Evolutionary conservation across 2,329 filamentous ascomycete genomes (phyloP).

Genomic region (Sporothrix globosa): DNA sequence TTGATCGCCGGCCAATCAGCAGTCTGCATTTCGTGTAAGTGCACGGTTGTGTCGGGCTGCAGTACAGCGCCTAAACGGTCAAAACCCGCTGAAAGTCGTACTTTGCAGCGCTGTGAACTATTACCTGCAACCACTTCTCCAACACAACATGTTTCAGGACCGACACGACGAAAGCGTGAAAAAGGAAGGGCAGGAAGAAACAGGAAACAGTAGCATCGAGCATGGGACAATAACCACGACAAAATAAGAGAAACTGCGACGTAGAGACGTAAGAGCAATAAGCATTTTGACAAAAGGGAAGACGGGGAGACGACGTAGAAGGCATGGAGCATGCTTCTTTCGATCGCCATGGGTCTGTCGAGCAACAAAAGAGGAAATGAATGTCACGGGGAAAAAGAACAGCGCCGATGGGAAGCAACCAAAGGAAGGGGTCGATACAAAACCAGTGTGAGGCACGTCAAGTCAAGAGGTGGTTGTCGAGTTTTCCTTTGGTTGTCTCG

Average conservation of each 20-base stretch:
- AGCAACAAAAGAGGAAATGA: background rate
- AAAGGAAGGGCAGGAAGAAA: background rate
- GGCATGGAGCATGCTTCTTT: background rate
- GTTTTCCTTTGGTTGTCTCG: background rate
- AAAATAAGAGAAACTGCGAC: no score
- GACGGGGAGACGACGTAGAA: background rate
- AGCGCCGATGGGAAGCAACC: background rate
- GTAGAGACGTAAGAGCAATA: background rate
- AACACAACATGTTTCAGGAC: conserved; percentile 24
- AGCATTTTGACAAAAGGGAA: background rate
- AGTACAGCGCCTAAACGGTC: background rate
- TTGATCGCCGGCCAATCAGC: conserved; percentile 30
- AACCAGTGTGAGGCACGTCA: conserved; percentile 24
- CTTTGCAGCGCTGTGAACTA: no score
- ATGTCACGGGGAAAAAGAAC: background rate
- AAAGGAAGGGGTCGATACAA: conserved; percentile 25
- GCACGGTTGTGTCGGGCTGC: background rate
- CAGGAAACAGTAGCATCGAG: conserved; percentile 7
- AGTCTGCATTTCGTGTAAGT: conserved; percentile 14
- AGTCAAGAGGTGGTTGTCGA: background rate
- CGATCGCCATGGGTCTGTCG: conserved; percentile 4
- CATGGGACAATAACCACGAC: background rate
- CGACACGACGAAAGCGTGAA: background rate
- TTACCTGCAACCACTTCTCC: background rate
- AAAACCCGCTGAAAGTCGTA: background rate